A percentile compares a stretch with the other conserved stretches of the same genome.
phyloP scores from a whole-genome alignment of 2,329 filamentous ascomycete species.

The Proliferodiscus dingleyae region DNA sequence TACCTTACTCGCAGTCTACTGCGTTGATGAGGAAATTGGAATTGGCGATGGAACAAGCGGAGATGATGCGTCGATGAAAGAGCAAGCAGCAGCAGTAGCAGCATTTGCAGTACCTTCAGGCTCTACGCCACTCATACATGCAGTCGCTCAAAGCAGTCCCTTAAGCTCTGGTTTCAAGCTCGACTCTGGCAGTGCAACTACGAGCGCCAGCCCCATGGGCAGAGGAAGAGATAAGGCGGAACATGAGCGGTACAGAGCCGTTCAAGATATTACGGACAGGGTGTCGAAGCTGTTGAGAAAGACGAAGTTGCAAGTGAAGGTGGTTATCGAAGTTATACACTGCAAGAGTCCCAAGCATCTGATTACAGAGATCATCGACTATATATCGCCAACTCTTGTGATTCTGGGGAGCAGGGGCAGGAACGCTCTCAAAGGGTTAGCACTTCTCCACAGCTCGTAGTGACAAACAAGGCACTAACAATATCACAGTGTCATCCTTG shows the following conservation, averaged over 20 bases:
- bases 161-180: conserved; percentile 19
- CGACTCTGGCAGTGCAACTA: conserved; percentile 17
- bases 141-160: conserved; percentile 18
- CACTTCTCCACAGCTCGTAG: conserved; percentile 1
- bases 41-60: conserved; percentile 35
- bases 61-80: conserved; percentile 70
- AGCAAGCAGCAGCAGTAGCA: conserved; percentile 68
- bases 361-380: conserved; percentile 95
- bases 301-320: conserved; percentile 85
- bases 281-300: conserved; percentile 84
- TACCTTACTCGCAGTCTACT: conserved; percentile 88
- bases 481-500: conserved; percentile 71
- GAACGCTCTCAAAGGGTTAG: conserved; percentile 88
- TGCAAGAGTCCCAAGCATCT: conserved; percentile 97
- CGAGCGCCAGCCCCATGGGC: conserved; percentile 28
- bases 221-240: conserved; percentile 58
- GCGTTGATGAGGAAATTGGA: conserved; percentile 79
- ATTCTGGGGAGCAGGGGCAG: conserved; percentile 88
- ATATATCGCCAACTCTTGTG: conserved; percentile 84
- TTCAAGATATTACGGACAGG: conserved; percentile 78
- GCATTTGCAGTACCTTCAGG: conserved; percentile 40
- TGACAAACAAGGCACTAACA: conserved; percentile 30
- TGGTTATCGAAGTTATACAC: conserved; percentile 94
- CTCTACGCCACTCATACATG: conserved; percentile 22
- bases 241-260: conserved; percentile 72